phyloP scores from a whole-genome alignment of 305 asterid genomes.

The Solanum hybrid region DNA sequence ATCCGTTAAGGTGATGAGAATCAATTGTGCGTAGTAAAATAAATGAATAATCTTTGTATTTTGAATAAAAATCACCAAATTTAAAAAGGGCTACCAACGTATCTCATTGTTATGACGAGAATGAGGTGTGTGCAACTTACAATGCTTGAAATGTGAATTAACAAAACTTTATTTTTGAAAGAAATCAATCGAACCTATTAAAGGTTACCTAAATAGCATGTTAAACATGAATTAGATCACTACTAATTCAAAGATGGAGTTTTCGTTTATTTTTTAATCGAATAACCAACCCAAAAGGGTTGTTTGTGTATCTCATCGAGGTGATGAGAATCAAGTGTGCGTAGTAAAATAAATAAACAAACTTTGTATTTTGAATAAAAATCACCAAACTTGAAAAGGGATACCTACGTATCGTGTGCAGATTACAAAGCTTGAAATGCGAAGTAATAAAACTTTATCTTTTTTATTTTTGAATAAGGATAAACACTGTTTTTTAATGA shows the following conservation, averaged over 20 bases:
- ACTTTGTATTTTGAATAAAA: neutral
- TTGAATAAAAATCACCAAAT: no score
- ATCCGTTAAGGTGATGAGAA: neutral
- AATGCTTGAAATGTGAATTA: no score
- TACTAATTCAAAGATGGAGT: neutral
- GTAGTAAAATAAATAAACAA: no score
- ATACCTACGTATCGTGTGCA: neutral
- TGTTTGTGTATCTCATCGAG: neutral
- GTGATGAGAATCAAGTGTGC: neutral
- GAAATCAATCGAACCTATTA: neutral
- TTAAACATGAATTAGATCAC: neutral
- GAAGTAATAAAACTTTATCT: neutral
- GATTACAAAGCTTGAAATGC: neutral
- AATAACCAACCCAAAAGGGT: neutral
- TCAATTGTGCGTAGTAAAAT: no score
- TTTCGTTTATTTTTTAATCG: neutral
- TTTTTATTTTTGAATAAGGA: neutral
- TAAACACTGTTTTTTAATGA: no score
- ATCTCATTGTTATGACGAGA: no score
- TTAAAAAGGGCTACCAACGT: no score
- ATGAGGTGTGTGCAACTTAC: no score
- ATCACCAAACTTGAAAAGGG: neutral
- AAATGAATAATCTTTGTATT: no score
- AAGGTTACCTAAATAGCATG: neutral
- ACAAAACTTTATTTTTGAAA: no score